A percentile compares a stretch with the other conserved stretches of the same genome.
phyloP scores from a whole-genome alignment of 2,329 filamentous ascomycete genomes.

The Botrytis fragariae region DNA sequence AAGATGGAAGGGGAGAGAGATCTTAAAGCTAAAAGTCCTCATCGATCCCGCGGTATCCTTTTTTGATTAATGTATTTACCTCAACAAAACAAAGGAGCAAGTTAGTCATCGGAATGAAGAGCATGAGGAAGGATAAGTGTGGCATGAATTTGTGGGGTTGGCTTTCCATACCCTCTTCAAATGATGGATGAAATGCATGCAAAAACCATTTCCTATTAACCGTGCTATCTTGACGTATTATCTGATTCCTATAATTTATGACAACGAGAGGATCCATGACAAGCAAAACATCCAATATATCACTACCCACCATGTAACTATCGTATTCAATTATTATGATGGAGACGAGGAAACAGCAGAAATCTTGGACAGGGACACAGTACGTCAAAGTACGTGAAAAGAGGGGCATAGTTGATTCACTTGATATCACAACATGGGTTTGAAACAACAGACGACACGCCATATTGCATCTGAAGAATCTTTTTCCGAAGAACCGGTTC shows the following conservation, averaged over 20 bases:
- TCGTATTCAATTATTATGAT: not conserved
- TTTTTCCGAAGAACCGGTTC: not conserved
- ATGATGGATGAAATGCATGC: no score
- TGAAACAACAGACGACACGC: not conserved
- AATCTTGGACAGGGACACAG: not conserved
- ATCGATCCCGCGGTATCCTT: no score
- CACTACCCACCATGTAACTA: not conserved
- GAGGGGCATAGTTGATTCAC: not conserved
- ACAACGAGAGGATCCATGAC: not conserved
- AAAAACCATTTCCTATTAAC: not conserved
- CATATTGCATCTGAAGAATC: not conserved
- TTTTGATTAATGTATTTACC: no score
- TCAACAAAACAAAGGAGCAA: no score
- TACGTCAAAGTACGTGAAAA: not conserved
- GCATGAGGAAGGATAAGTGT: not conserved
- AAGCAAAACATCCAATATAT: not conserved
- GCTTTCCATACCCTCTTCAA: not conserved
- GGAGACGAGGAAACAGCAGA: not conserved
- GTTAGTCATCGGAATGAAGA: no score
- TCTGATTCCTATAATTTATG: not conserved
- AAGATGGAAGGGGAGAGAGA: not conserved
- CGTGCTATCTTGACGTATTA: not conserved
- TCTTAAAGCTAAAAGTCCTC: not conserved
- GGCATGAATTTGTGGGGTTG: not conserved
- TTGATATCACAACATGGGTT: not conserved